Conservation (phyloP, 2,329 filamentous ascomycete genomes). For the Exophiala xenobiotica region DNA sequence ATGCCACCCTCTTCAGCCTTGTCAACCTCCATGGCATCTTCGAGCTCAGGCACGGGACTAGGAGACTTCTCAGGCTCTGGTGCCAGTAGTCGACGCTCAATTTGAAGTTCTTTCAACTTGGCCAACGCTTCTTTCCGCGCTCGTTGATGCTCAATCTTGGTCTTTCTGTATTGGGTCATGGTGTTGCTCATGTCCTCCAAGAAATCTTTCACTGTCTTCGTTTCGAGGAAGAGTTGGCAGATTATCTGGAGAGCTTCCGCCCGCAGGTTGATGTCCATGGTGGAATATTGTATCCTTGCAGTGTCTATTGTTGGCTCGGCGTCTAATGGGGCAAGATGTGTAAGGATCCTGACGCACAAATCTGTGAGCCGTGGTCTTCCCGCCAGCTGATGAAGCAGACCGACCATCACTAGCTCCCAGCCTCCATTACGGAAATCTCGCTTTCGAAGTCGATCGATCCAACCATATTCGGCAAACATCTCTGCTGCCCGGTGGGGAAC, state of each 20-base stretch:
- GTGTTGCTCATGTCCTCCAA: constrained; percentile 90
- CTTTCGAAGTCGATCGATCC: constrained; percentile 79
- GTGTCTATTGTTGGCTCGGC: constrained; percentile 73
- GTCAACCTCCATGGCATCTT: constrained; percentile 55
- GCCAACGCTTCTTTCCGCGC: constrained; percentile 62
- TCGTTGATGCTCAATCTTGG: constrained; percentile 90
- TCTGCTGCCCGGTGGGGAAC: constrained; percentile 63
- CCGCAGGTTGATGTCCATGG: constrained; percentile 78
- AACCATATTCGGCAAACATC: constrained; percentile 70
- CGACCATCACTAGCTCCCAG: constrained; percentile 88
- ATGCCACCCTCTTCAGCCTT: constrained; percentile 49
- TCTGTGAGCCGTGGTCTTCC: constrained; percentile 68
- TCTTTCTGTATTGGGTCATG: constrained; percentile 92
- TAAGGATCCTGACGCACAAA: constrained; percentile 75
- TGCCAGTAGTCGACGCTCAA: constrained; percentile 49
- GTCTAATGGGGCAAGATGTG: constrained; percentile 76
- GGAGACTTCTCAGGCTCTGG: constrained; percentile 47
- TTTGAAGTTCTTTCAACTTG: constrained; percentile 47
- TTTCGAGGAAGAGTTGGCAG: constrained; percentile 80
- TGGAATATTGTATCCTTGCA: constrained; percentile 68
- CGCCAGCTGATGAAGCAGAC: constrained; percentile 80
- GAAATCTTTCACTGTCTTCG: constrained; percentile 80
- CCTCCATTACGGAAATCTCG: constrained; percentile 83
- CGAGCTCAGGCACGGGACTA: constrained; percentile 44
- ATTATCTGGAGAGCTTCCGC: constrained; percentile 79